phyloP scores from a whole-genome alignment of 257 asterid species.

The Phtheirospermum japonicum region DNA sequence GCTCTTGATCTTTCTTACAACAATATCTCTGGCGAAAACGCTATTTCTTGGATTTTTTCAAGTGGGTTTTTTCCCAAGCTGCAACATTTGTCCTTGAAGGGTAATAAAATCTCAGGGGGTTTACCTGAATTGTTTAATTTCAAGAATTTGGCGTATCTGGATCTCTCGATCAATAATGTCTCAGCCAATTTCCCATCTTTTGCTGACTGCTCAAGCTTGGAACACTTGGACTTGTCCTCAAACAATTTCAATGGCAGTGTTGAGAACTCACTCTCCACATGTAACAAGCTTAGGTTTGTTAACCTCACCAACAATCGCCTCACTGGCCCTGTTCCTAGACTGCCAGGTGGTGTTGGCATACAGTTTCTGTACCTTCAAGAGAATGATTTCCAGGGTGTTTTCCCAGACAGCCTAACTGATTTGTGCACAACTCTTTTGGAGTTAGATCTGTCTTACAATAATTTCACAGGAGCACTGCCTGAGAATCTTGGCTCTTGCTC shows the following conservation, averaged over 20 bases:
- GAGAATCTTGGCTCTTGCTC: constrained; percentile 61
- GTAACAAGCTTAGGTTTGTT: constrained; percentile 54
- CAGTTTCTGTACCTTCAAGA: constrained; percentile 61
- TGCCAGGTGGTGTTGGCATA: constrained; percentile 52
- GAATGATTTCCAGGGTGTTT: constrained; percentile 53
- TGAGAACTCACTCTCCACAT: constrained; percentile 49
- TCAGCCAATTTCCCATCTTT: constrained; percentile 53
- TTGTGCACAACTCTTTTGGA: constrained; percentile 64
- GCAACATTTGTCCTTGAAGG: constrained; percentile 54
- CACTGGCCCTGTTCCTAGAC: constrained; percentile 52
- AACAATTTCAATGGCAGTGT: constrained; percentile 63
- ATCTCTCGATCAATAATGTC: constrained; percentile 73
- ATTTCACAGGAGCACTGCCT: constrained; percentile 64
- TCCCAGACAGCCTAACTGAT: constrained; percentile 47
- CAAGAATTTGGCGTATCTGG: constrained; percentile 54
- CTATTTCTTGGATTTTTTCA: constrained; percentile 56
- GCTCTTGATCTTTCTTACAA: constrained; percentile 91
- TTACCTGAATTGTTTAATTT: constrained; percentile 37
- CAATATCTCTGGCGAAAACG: constrained; percentile 55
- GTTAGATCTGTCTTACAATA: constrained; percentile 63
- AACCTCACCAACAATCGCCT: constrained; percentile 73
- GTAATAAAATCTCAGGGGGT: constrained; percentile 50
- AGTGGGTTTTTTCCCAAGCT: constrained; percentile 43
- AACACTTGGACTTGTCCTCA: constrained; percentile 73
- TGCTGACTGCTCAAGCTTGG: constrained; percentile 52